Evolutionary conservation across 1,284 basidiomycete species (phyloP).

Genomic region (Moesziomyces antarcticus): DNA sequence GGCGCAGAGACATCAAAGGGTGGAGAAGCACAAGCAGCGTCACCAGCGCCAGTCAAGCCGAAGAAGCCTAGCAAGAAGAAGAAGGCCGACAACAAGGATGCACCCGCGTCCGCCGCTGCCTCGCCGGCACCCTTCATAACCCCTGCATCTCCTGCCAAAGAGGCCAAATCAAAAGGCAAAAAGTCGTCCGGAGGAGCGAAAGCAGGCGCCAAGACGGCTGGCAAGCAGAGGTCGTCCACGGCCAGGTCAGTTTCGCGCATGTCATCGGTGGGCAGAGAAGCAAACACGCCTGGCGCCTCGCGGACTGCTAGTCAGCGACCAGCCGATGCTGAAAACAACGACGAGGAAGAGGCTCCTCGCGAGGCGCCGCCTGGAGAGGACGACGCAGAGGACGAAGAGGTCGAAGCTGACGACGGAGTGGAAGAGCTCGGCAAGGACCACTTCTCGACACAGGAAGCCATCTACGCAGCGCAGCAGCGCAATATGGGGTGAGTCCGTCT

Average conservation of each 20-base stretch:
- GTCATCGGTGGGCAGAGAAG: slow-evolving; percentile 40
- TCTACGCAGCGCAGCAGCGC: slow-evolving; percentile 67
- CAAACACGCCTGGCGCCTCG: slow-evolving; percentile 24
- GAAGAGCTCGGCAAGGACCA: slow-evolving; percentile 60
- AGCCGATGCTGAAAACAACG: slow-evolving; percentile 25
- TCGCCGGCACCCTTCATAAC: slow-evolving; percentile 39
- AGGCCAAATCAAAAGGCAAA: slow-evolving; percentile 17
- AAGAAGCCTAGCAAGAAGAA: slow-evolving; percentile 42
- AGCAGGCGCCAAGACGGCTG: slow-evolving; percentile 13
- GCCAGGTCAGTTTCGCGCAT: slow-evolving; percentile 35
- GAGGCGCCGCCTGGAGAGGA: slow-evolving; percentile 20
- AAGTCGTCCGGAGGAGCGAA: slow-evolving; percentile 18
- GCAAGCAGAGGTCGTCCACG: slow-evolving; percentile 30
- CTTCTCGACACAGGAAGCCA: slow-evolving; percentile 59
- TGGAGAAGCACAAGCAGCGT: background rate
- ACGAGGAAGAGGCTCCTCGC: slow-evolving; percentile 18
- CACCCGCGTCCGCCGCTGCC: slow-evolving; percentile 11
- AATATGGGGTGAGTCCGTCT: slow-evolving; percentile 61
- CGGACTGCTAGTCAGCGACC: slow-evolving; percentile 24
- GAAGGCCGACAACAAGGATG: slow-evolving; percentile 13
- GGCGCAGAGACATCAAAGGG: slow-evolving; percentile 5
- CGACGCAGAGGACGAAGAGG: slow-evolving; percentile 59
- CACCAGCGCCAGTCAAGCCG: slow-evolving; percentile 20
- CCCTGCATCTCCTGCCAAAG: slow-evolving; percentile 18
- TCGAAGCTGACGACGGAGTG: slow-evolving; percentile 61